Percentiles rank a stretch among this genome's conserved stretches.
These are phyloP conservation scores for Cucumis hystrix DNA, from an alignment of 306 rosid genomes.

Conservation along the genomic window DNA sequence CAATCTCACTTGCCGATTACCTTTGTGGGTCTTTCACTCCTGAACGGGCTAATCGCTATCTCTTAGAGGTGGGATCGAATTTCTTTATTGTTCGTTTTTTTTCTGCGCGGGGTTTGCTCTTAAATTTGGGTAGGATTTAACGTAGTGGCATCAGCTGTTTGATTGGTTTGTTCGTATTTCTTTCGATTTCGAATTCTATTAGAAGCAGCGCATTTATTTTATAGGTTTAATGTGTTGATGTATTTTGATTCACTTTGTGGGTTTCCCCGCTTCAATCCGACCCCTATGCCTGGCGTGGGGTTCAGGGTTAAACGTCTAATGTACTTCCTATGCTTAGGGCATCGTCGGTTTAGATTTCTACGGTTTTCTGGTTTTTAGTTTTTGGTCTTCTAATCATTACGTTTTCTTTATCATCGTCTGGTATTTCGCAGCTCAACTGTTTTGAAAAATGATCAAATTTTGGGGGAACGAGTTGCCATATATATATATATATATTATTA, in stretches of 20 bases:
- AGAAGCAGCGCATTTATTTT: background rate
- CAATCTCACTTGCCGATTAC: background rate
- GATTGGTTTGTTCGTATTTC: background rate
- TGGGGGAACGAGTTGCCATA: background rate
- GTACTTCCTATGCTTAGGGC: background rate
- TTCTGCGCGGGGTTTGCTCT: background rate
- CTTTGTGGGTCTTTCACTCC: background rate
- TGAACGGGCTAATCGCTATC: background rate
- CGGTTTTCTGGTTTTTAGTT: background rate
- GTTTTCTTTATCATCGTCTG: background rate
- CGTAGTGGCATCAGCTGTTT: background rate
- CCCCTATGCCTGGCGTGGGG: background rate
- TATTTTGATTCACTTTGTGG: background rate
- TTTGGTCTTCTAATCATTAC: background rate
- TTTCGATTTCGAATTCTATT: background rate
- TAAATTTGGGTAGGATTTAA: background rate
- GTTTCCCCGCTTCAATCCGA: background rate
- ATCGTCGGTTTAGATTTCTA: background rate
- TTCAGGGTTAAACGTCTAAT: background rate
- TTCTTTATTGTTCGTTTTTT: background rate
- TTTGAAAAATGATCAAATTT: background rate
- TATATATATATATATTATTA: background rate
- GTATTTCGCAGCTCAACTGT: background rate
- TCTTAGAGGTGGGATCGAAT: background rate
- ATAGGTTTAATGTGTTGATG: background rate